Evolutionary conservation across 306 rosid species (phyloP).

Genomic region (Hippophae tibetana): DNA sequence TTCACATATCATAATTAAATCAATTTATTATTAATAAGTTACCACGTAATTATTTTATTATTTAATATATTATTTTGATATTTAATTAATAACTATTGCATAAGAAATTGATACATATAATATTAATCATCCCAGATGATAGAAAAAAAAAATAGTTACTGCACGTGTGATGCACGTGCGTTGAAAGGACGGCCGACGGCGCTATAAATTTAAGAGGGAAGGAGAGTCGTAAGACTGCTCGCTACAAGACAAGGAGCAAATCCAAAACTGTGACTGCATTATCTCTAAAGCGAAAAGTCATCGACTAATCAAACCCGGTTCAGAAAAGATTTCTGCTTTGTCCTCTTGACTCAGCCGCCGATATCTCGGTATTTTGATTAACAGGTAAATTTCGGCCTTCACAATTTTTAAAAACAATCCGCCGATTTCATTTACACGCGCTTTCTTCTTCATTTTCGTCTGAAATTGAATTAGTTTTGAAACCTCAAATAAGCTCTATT

Average conservation of each 20-base stretch:
- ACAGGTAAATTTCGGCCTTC: too few species aligned
- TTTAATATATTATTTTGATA: too few species aligned
- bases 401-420: background rate
- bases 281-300: constrained; percentile 4
- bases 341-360: background rate
- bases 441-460: constrained; percentile 21
- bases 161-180: constrained; percentile 27
- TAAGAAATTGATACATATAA: background rate
- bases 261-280: constrained; percentile 5
- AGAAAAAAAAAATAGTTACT: background rate
- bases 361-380: background rate
- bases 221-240: background rate
- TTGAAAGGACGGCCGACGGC: constrained; percentile 26
- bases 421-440: constrained; percentile 29
- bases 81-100: too few species aligned
- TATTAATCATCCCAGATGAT: background rate
- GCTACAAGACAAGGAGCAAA: constrained; percentile 6
- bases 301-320: constrained; percentile 8
- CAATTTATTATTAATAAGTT: too few species aligned
- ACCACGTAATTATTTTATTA: too few species aligned
- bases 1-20: too few species aligned
- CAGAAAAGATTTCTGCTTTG: background rate
- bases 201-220: constrained; percentile 16
- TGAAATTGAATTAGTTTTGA: constrained; percentile 7
- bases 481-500: background rate